phyloP scores from a whole-genome alignment of 2,329 filamentous ascomycete species.

The Beauveria australis region DNA sequence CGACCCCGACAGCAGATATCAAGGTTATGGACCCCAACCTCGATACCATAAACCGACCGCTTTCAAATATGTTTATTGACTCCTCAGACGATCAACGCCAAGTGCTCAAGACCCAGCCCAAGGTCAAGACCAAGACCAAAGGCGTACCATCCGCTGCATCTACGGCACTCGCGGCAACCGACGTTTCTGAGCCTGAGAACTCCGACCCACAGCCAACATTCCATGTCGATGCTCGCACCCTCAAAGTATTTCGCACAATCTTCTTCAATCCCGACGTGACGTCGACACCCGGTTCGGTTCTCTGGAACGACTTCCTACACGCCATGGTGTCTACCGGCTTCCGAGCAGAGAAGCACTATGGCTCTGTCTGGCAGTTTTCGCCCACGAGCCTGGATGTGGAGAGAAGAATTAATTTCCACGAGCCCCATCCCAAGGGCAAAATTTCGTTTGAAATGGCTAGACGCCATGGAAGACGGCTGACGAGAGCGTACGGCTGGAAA shows the following conservation, averaged over 20 bases:
- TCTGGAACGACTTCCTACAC: conserved; percentile 46
- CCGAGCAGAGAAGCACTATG: conserved; percentile 46
- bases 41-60: conserved; percentile 13
- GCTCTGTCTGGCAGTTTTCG: conserved; percentile 53
- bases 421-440: conserved; percentile 48
- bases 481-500: conserved; percentile 42
- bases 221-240: conserved; percentile 22
- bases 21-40: neutral
- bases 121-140: neutral
- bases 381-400: conserved; percentile 32
- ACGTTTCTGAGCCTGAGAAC: neutral
- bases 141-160: neutral
- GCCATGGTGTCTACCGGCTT: conserved; percentile 45
- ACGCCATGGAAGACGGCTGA: conserved; percentile 39
- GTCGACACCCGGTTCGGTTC: conserved; percentile 37
- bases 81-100: neutral
- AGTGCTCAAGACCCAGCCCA: neutral
- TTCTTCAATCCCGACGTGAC: conserved; percentile 29
- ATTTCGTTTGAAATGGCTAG: conserved; percentile 39
- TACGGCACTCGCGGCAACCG: neutral
- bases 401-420: conserved; percentile 50
- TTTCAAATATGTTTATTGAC: conserved; percentile 17
- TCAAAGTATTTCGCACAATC: conserved; percentile 31
- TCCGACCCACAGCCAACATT: conserved; percentile 10
- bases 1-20: conserved; percentile 3